Conservation (phyloP, 2,329 filamentous ascomycete species). For the Ceratocystis cubensis region DNA sequence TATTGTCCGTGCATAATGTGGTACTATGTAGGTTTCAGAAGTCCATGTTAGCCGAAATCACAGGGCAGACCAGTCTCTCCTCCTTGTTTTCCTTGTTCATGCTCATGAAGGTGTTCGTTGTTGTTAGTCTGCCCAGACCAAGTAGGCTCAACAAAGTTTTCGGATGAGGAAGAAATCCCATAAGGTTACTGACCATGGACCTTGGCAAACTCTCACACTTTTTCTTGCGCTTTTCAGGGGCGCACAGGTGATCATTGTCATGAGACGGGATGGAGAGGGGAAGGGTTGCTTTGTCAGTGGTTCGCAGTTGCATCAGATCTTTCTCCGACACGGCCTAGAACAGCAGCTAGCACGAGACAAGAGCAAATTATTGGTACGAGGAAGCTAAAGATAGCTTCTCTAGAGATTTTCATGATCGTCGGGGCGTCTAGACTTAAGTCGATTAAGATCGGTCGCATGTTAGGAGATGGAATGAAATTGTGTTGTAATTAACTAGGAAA, state of each 20-base stretch:
- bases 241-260: not conserved
- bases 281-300: not conserved
- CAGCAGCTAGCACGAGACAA: not conserved
- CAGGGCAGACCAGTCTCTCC: not conserved
- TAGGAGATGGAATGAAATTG: not conserved
- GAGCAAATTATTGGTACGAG: conserved; percentile 1
- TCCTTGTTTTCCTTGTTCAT: conserved; percentile 1
- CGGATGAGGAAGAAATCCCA: conserved; percentile 8
- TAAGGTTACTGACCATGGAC: not conserved
- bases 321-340: conserved; percentile 5
- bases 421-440: not conserved
- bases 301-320: not conserved
- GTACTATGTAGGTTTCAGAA: not conserved
- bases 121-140: not conserved
- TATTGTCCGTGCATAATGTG: conserved; percentile 1
- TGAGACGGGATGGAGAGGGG: not conserved
- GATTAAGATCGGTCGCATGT: not conserved
- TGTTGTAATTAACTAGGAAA: not conserved
- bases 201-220: not conserved
- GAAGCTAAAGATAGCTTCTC: not conserved
- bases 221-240: not conserved
- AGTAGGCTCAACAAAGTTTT: conserved; percentile 10
- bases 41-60: conserved; percentile 6
- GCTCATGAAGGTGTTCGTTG: not conserved
- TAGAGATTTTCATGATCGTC: not conserved